phyloP scores from a whole-genome alignment of 208 protist species.

The Wallacemonas sp. region DNA sequence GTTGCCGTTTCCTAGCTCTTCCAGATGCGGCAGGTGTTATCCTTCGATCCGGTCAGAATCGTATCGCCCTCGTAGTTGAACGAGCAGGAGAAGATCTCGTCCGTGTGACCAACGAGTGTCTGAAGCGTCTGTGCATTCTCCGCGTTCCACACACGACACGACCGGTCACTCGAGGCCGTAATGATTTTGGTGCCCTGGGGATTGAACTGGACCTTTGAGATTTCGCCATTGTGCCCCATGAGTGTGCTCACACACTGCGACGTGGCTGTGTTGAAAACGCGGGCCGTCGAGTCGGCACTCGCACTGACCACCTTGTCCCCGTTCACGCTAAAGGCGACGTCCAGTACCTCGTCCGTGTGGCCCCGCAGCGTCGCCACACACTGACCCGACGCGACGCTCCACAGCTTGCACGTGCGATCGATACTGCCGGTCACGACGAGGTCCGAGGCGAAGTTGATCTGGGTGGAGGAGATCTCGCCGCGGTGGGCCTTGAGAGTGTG shows the following conservation, averaged over 20 bases:
- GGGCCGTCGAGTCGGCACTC: slow-evolving; percentile 93
- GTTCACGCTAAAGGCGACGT: slow-evolving; percentile 90
- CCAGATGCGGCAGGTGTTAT: slow-evolving; percentile 97
- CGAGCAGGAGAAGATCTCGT: slow-evolving; percentile 96
- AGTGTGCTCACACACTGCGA: slow-evolving; percentile 87
- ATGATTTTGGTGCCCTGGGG: slow-evolving; percentile 95
- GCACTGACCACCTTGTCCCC: slow-evolving; percentile 92
- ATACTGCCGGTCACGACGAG: slow-evolving; percentile 93
- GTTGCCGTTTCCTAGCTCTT: slow-evolving; percentile 46
- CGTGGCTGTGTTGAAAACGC: slow-evolving; percentile 92
- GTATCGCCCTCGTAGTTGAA: slow-evolving; percentile 97
- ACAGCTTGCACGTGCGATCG: slow-evolving; percentile 95
- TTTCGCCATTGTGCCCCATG: slow-evolving; percentile 93
- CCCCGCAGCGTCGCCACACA: slow-evolving; percentile 90
- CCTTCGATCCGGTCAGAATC: slow-evolving; percentile 96
- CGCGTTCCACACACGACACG: slow-evolving; percentile 93
- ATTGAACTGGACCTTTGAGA: slow-evolving; percentile 96
- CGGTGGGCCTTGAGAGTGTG: slow-evolving; percentile 92
- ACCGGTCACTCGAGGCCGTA: slow-evolving; percentile 93
- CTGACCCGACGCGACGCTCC: slow-evolving; percentile 91
- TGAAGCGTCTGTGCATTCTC: slow-evolving; percentile 88
- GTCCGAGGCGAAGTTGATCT: slow-evolving; percentile 94
- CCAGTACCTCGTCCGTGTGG: slow-evolving; percentile 94
- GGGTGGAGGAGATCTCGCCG: slow-evolving; percentile 92
- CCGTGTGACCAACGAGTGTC: slow-evolving; percentile 94